Base-by-base conservation (phyloP, 768 basidiomycete species). In the Candolleomyces eurysporus region DNA sequence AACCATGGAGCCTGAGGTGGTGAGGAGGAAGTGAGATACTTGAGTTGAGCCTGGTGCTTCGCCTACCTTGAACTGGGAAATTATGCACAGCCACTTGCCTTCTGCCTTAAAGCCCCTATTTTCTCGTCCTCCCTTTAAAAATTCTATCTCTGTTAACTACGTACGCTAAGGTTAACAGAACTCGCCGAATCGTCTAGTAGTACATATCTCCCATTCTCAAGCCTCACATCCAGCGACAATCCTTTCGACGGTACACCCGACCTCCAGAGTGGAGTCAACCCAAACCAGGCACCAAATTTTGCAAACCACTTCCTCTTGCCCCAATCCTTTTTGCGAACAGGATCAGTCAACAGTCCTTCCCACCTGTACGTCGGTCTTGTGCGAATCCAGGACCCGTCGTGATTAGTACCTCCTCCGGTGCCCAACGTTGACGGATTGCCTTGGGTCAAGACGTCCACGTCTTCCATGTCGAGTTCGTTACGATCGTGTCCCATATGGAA, bases 321-420 rank as follows among this genome's bases (percentile, higher is more conserved):
- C 60, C 60, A 61, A 57, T 70, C 71, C 36, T 75, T 75, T 40
- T 69, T 72, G 16, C 72, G 73, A 8, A 82, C 72, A 16, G 82
- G 79, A 69, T 89, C 88, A 16, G 75, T 79, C 31, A 89, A 73
- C 17, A 89, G 80, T 13, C 83, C 86, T 74, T 91, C 89, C 88
- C 89, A 91, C 39, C 84, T 79, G 70, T 87, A 91, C 16, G 76
- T 73, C 1, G 86, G 85, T 10, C 91, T 82, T 0, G 83, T 74
- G 10, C 83, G 82, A 56, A 91, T 87, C 48, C 76, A 76, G 1
- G 77, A 72, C 62, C 85, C 83, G 66, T 91, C 85, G 63, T 90
- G 83, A 66, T 90, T 87, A 0, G 90, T 91, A 5, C 87, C 88
- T n/a, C 78, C 83, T 1, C 87, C 87, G 1, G 87, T 89, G 4